phyloP scores from a whole-genome alignment of 257 asterid species.

The Sherardia arvensis region DNA sequence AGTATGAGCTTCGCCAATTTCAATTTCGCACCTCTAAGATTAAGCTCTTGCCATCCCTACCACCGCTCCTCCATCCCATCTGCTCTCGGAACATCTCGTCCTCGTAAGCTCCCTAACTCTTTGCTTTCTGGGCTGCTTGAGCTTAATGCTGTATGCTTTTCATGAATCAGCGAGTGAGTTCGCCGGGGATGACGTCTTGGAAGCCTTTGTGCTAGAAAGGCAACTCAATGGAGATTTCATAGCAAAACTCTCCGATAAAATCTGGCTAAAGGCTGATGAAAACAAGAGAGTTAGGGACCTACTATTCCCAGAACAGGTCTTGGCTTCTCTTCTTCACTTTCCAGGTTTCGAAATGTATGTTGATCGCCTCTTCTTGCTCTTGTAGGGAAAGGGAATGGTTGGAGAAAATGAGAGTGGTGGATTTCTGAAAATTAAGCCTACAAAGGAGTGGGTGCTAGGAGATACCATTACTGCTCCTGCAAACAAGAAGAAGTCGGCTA shows the following conservation, averaged over 20 bases:
- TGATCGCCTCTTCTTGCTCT: too few relatives aligned
- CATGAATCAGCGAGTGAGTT: slow-evolving; percentile 35
- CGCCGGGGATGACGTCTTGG: slow-evolving; percentile 51
- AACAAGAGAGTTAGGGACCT: too few relatives aligned
- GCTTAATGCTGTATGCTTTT: not conserved
- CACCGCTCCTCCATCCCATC: slow-evolving; percentile 35
- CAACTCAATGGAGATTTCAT: slow-evolving; percentile 63
- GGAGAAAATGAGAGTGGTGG: slow-evolving; percentile 59
- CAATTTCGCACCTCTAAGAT: slow-evolving; percentile 6
- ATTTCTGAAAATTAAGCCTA: slow-evolving; percentile 61
- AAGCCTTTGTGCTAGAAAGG: slow-evolving; percentile 62
- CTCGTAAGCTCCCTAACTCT: slow-evolving; percentile 28
- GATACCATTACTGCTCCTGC: slow-evolving; percentile 46
- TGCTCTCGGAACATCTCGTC: slow-evolving; percentile 50
- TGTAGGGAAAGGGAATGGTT: slow-evolving; percentile 20
- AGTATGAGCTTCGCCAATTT: slow-evolving; percentile 12
- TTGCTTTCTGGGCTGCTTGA: not conserved
- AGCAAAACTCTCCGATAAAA: slow-evolving; percentile 53
- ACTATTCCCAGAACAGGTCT: slow-evolving; percentile 37
- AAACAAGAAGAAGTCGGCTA: slow-evolving; percentile 61
- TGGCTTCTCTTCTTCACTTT: not conserved
- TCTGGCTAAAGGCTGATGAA: slow-evolving; percentile 35
- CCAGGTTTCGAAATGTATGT: not conserved
- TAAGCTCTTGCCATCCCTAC: not conserved
- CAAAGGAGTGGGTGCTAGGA: slow-evolving; percentile 73